A percentile compares a stretch with the other conserved stretches of the same genome.
These are phyloP conservation scores for Lithospermum erythrorhizon DNA, from an alignment of 257 asterid genomes.

Conservation along the genomic window DNA sequence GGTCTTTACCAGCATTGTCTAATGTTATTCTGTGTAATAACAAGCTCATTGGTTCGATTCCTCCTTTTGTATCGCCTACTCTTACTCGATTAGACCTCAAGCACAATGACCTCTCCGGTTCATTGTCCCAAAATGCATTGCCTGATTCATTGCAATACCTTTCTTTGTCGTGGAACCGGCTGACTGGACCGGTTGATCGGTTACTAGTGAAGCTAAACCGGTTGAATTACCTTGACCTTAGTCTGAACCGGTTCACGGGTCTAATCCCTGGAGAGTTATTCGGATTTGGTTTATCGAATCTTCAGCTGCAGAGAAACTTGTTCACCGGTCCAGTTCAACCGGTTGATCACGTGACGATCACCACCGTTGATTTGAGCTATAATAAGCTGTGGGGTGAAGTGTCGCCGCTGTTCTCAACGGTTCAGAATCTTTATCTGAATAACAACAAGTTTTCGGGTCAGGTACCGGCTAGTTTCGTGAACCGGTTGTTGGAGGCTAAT, in stretches of 20 bases:
- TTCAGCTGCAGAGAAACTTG: slow-evolving; percentile 66
- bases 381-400: slow-evolving; percentile 69
- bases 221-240: slow-evolving; percentile 61
- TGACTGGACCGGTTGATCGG: slow-evolving; percentile 58
- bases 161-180: slow-evolving; percentile 64
- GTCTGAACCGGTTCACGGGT: slow-evolving; percentile 73
- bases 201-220: slow-evolving; percentile 31
- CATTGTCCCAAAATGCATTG: slow-evolving; percentile 36
- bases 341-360: slow-evolving; percentile 40
- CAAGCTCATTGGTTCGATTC: slow-evolving; percentile 52
- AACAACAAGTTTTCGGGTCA: slow-evolving; percentile 84
- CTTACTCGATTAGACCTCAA: slow-evolving; percentile 72
- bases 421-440: slow-evolving; percentile 59
- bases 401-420: slow-evolving; percentile 67
- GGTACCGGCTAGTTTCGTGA: slow-evolving; percentile 63
- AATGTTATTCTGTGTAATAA: slow-evolving; percentile 66
- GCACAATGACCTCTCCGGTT: slow-evolving; percentile 68
- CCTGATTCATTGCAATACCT: slow-evolving; percentile 67
- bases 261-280: slow-evolving; percentile 43
- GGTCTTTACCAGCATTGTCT: slow-evolving; percentile 45
- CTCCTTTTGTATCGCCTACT: slow-evolving; percentile 41
- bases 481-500: slow-evolving; percentile 49
- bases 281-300: slow-evolving; percentile 44
- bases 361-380: slow-evolving; percentile 71
- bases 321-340: slow-evolving; percentile 60